Conservation (phyloP, 768 basidiomycete species). For the Leccinum arenicola region DNA sequence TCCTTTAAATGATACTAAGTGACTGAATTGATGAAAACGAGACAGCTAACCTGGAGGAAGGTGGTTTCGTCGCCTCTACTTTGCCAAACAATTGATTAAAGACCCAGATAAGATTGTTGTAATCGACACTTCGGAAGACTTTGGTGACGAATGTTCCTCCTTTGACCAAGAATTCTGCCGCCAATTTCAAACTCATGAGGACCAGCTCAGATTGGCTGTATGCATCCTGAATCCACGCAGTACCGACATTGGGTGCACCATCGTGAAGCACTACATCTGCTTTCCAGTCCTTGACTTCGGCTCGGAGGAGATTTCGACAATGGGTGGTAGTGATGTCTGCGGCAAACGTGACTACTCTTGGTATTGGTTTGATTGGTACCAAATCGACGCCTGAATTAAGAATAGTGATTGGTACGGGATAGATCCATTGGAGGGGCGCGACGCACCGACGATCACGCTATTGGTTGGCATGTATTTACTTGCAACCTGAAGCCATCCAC, state of each 20-base stretch:
- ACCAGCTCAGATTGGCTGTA: constrained; percentile 97
- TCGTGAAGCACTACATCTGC: constrained; percentile 98
- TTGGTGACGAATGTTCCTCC: constrained; percentile 97
- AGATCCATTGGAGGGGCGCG: constrained; percentile 6
- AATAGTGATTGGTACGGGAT: constrained; percentile 8
- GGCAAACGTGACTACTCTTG: constrained; percentile 86
- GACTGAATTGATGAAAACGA: neutral
- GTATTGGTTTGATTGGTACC: constrained; percentile 94
- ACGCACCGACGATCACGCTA: constrained; percentile 84
- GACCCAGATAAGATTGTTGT: constrained; percentile 98
- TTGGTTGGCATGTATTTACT: constrained; percentile 96
- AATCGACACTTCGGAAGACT: constrained; percentile 97
- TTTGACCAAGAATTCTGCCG: constrained; percentile 89
- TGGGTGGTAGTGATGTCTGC: constrained; percentile 91
- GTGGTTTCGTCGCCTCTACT: constrained; percentile 98
- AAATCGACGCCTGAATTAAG: constrained; percentile 78
- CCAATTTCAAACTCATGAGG: constrained; percentile 90
- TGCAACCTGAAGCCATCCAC: constrained; percentile 98
- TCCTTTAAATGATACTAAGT: constrained; percentile 45
- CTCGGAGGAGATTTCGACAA: constrained; percentile 83
- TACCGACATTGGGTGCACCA: constrained; percentile 99
- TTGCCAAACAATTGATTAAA: constrained; percentile 94
- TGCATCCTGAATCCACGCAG: constrained; percentile 98
- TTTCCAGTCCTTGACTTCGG: constrained; percentile 97
- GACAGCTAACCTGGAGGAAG: constrained; percentile 80